These are phyloP conservation scores for Solanum infundibuliforme DNA, from an alignment of 257 asterid genomes.

Conservation along the genomic window DNA sequence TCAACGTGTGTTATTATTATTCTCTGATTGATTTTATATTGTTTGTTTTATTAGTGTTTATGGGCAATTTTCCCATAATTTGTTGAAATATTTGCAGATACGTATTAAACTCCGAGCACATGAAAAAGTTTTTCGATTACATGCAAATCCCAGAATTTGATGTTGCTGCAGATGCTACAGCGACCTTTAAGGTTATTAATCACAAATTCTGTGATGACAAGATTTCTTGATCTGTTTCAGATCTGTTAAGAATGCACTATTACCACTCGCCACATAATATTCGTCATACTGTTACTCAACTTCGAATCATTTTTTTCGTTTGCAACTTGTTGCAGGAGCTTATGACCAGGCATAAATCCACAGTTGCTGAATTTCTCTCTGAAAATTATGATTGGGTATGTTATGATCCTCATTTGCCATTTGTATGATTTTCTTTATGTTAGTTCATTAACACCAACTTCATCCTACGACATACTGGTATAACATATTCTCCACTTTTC, in stretches of 20 bases:
- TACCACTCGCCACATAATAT: neutral
- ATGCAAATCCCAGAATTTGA: constrained; percentile 84
- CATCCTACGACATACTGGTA: neutral
- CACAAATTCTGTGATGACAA: neutral
- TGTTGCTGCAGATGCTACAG: constrained; percentile 91
- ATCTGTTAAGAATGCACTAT: neutral
- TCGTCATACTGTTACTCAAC: neutral
- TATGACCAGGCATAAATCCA: constrained; percentile 83
- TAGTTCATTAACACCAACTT: neutral
- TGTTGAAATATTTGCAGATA: constrained; percentile 30
- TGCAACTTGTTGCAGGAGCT: constrained; percentile 58
- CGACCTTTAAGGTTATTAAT: constrained; percentile 66
- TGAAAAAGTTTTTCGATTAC: constrained; percentile 62
- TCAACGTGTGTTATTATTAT: neutral
- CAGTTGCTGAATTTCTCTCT: constrained; percentile 63
- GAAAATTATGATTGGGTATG: constrained; percentile 68
- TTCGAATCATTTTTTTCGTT: neutral
- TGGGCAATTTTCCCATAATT: neutral
- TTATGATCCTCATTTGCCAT: neutral
- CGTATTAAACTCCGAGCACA: constrained; percentile 48
- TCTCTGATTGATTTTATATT: neutral
- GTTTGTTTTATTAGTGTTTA: neutral
- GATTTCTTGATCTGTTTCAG: neutral
- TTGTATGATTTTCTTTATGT: neutral
- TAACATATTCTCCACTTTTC: neutral